Conservation (phyloP, 352 stramenopile species). For the Stramenopiles sp. region DNA sequence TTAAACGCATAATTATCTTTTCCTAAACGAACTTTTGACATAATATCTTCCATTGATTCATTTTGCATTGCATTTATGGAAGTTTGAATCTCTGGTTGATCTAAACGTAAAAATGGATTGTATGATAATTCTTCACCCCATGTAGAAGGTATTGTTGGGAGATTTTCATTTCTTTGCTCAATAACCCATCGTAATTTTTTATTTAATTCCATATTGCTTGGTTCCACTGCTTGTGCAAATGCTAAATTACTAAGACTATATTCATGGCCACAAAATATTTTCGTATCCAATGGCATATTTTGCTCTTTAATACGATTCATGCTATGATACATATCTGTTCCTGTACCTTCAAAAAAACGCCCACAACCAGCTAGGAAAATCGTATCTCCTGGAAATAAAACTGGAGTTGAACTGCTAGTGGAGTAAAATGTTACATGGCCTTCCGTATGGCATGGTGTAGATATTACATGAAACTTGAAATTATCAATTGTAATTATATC, state of each 20-base stretch:
- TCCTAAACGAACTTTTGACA: too few relatives aligned
- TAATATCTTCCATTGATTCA: too few relatives aligned
- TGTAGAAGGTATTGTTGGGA: not conserved
- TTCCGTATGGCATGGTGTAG: not conserved
- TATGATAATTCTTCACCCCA: not conserved
- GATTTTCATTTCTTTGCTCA: not conserved
- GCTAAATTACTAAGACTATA: slow-evolving; percentile 28
- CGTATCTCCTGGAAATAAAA: not conserved
- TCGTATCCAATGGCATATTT: slow-evolving; percentile 18
- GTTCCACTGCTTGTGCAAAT: slow-evolving; percentile 25
- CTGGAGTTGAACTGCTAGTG: not conserved
- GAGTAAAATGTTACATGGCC: not conserved
- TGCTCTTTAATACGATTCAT: not conserved
- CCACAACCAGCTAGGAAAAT: not conserved
- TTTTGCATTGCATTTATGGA: too few relatives aligned
- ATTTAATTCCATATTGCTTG: slow-evolving; percentile 14
- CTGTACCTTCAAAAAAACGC: not conserved
- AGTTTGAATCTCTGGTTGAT: too few relatives aligned
- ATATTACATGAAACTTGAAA: not conserved
- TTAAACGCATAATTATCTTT: too few relatives aligned
- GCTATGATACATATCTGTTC: not conserved
- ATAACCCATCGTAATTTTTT: not conserved
- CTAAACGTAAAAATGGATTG: not conserved
- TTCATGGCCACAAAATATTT: slow-evolving; percentile 28
- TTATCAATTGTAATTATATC: not conserved